Conservation (phyloP, 768 basidiomycete genomes). For the Rhodotorula kratochvilovae region DNA sequence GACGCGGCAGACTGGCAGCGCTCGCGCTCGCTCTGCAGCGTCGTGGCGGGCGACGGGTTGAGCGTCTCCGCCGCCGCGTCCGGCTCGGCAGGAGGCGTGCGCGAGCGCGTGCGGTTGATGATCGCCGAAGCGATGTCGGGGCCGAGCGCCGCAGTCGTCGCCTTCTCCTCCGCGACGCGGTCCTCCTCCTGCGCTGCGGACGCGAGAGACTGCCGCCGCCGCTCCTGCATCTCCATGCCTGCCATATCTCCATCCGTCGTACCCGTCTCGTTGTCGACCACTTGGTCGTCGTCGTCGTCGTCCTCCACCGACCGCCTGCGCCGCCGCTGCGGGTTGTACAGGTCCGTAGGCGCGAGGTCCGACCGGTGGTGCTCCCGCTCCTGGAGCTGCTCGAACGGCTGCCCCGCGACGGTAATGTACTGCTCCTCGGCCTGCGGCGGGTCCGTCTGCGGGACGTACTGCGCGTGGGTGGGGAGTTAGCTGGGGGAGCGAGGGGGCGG, state of each 20-base stretch:
- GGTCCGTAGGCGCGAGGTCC: neutral
- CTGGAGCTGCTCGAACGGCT: slow-evolving; percentile 25
- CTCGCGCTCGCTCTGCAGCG: neutral
- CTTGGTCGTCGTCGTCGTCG: neutral
- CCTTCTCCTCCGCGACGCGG: neutral
- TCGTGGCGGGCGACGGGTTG: neutral
- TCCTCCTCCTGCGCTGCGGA: neutral
- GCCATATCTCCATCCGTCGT: neutral
- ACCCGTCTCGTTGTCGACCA: neutral
- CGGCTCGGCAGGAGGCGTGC: no score
- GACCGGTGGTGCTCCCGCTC: neutral
- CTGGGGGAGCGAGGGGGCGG: neutral
- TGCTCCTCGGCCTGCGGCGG: slow-evolving; percentile 27
- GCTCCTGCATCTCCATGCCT: neutral
- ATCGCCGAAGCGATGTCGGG: neutral
- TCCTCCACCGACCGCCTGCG: neutral
- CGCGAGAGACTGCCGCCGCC: neutral
- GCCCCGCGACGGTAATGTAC: slow-evolving; percentile 23
- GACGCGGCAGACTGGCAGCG: neutral
- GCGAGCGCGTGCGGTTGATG: neutral
- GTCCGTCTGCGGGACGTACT: slow-evolving; percentile 32
- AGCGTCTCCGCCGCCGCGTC: neutral
- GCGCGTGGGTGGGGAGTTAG: neutral
- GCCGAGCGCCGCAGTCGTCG: neutral
- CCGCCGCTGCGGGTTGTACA: neutral